Evolutionary conservation across 2,329 filamentous ascomycete genomes (phyloP).

Genomic region (Colletotrichum incanum): DNA sequence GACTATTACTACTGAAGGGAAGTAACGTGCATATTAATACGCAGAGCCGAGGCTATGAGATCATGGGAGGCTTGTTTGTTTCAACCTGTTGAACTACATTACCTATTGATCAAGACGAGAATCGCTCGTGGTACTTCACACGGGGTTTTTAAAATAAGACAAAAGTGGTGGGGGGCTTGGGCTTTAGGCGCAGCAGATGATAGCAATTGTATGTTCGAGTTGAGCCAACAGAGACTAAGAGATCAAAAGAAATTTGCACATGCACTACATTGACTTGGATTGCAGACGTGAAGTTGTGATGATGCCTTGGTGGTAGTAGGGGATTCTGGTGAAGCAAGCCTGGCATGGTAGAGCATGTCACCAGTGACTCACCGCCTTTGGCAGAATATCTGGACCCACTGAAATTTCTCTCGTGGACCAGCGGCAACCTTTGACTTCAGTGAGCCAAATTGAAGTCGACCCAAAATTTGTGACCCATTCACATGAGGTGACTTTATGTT

Average conservation of each 20-base stretch:
- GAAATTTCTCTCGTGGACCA: slow-evolving; percentile 42
- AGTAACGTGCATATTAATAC: background rate
- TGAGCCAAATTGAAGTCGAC: slow-evolving; percentile 16
- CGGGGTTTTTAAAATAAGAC: too few species aligned
- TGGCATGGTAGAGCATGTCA: background rate
- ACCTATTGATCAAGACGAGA: background rate
- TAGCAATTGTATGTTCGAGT: background rate
- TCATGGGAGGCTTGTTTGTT: background rate
- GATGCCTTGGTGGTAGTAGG: background rate
- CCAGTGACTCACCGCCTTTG: slow-evolving; percentile 34
- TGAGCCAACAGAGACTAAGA: background rate
- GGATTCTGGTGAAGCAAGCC: background rate
- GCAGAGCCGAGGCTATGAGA: background rate
- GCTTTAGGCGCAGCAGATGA: background rate
- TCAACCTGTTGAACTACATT: background rate
- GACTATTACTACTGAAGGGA: background rate
- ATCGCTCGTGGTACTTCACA: background rate
- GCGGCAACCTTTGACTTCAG: slow-evolving; percentile 9
- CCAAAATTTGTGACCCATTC: slow-evolving; percentile 14
- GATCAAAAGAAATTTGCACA: background rate
- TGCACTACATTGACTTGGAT: background rate
- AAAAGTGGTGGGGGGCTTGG: too few species aligned
- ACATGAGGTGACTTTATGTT: slow-evolving; percentile 33
- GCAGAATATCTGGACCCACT: slow-evolving; percentile 43
- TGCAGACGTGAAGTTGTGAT: background rate